These are phyloP conservation scores for Sergeia podlipaevii DNA, from an alignment of 208 protist species.

Conservation along the genomic window DNA sequence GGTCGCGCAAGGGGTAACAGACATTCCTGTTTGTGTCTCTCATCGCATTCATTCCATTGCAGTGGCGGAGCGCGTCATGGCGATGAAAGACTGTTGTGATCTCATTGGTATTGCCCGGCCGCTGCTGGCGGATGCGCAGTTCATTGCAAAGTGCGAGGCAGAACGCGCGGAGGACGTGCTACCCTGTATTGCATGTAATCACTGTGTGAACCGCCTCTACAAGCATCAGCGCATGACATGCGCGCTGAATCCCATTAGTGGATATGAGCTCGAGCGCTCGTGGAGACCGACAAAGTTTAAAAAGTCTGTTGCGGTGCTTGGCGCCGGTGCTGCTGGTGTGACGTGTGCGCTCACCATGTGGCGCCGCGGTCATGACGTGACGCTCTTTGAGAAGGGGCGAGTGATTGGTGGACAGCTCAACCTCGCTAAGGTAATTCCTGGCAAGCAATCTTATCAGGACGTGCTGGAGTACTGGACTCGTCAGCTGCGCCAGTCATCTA, in stretches of 20 bases:
- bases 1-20: conserved; percentile 12
- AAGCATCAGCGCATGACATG: conserved; percentile 84
- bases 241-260: conserved; percentile 89
- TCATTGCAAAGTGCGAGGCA: conserved; percentile 78
- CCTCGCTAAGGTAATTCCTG: conserved; percentile 90
- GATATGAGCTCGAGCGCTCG: conserved; percentile 81
- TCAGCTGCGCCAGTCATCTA: conserved; percentile 69
- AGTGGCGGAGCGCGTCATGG: conserved; percentile 74
- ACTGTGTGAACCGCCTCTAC: conserved; percentile 93
- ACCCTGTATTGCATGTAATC: conserved; percentile 95
- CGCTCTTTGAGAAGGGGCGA: conserved; percentile 73
- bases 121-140: conserved; percentile 89
- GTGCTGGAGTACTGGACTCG: conserved; percentile 89
- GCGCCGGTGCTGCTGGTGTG: conserved; percentile 88
- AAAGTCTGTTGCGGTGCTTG: conserved; percentile 88
- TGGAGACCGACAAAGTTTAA: conserved; percentile 43
- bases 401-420: conserved; percentile 93
- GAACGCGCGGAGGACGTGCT: conserved; percentile 69
- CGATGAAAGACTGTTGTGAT: conserved; percentile 67
- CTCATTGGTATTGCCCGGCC: conserved; percentile 89
- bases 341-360: conserved; percentile 88
- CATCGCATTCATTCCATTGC: conserved; percentile 90
- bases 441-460: conserved; percentile 92
- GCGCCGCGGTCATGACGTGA: conserved; percentile 90
- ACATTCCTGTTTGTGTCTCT: conserved; percentile 85